Evolutionary conservation across 805 yeast genomes (phyloP).

Genomic region (Metschnikowia continentalis): DNA sequence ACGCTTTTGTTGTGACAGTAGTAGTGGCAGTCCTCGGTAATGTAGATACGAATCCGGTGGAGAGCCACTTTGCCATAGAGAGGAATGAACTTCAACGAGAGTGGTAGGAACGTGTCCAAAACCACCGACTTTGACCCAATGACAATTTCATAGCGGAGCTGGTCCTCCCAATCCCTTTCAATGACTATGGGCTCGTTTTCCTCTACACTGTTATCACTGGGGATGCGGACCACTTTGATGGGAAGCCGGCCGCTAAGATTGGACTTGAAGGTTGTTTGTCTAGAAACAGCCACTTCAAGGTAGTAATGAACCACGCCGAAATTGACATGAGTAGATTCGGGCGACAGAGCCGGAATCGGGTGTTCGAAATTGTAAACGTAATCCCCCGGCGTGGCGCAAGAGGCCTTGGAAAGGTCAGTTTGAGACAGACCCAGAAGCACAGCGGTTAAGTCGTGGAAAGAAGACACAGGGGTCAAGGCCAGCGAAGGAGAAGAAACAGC

Average conservation of each 20-base stretch:
- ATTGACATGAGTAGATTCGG: conserved; percentile 73
- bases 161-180: conserved; percentile 90
- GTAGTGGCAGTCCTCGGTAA: conserved; percentile 89
- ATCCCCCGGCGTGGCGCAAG: conserved; percentile 60
- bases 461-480: conserved; percentile 21
- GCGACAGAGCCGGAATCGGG: conserved; percentile 73
- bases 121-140: conserved; percentile 87
- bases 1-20: conserved; percentile 82
- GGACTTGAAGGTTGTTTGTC: conserved; percentile 84
- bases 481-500: conserved; percentile 3
- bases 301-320: conserved; percentile 76
- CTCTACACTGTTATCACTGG: conserved; percentile 74
- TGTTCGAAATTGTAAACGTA: conserved; percentile 91
- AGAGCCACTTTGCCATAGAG: conserved; percentile 74
- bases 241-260: conserved; percentile 62
- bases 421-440: conserved; percentile 22
- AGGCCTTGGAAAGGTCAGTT: conserved; percentile 36
- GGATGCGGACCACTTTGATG: conserved; percentile 67
- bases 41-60: conserved; percentile 78
- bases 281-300: conserved; percentile 64
- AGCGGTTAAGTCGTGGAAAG: conserved; percentile 23
- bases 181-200: conserved; percentile 92
- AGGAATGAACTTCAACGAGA: conserved; percentile 80
- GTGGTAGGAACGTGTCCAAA: conserved; percentile 76
- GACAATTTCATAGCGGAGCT: conserved; percentile 81